Evolutionary conservation across 2,329 filamentous ascomycete genomes (phyloP).

Genomic region (Cyphellophora attinorum): DNA sequence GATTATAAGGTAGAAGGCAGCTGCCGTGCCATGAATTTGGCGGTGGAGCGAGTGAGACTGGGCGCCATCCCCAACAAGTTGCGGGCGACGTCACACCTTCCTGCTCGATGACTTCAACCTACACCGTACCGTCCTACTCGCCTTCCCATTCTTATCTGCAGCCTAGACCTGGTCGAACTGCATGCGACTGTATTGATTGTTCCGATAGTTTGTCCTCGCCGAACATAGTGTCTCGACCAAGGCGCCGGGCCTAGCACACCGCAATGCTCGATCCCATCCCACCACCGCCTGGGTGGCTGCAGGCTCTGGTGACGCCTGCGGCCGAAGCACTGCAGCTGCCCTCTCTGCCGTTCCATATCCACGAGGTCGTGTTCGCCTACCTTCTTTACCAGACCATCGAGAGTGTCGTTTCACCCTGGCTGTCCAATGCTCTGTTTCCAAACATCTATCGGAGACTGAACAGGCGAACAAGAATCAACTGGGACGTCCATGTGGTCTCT

Average conservation of each 20-base stretch:
- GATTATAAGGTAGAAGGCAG: too few species aligned
- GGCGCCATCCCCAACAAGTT: too few species aligned
- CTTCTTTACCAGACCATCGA: conserved; percentile 48
- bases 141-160: conserved; percentile 51
- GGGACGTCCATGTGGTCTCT: conserved; percentile 58
- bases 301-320: conserved; percentile 38
- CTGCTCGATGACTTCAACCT: conserved; percentile 12
- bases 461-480: conserved; percentile 50
- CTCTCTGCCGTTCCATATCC: conserved; percentile 50
- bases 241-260: too few species aligned
- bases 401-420: conserved; percentile 42
- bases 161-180: conserved; percentile 34
- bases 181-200: too few species aligned
- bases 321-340: conserved; percentile 42
- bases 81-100: too few species aligned
- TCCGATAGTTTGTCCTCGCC: too few species aligned
- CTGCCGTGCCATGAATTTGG: too few species aligned
- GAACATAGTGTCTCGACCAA: neutral
- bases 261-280: conserved; percentile 36
- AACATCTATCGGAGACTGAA: conserved; percentile 44
- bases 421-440: conserved; percentile 46
- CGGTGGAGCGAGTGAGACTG: too few species aligned
- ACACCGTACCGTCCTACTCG: conserved; percentile 29
- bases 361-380: conserved; percentile 51
- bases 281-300: conserved; percentile 42